Conservation (phyloP, 2,329 filamentous ascomycete genomes). For the Ascochyta fabae region DNA sequence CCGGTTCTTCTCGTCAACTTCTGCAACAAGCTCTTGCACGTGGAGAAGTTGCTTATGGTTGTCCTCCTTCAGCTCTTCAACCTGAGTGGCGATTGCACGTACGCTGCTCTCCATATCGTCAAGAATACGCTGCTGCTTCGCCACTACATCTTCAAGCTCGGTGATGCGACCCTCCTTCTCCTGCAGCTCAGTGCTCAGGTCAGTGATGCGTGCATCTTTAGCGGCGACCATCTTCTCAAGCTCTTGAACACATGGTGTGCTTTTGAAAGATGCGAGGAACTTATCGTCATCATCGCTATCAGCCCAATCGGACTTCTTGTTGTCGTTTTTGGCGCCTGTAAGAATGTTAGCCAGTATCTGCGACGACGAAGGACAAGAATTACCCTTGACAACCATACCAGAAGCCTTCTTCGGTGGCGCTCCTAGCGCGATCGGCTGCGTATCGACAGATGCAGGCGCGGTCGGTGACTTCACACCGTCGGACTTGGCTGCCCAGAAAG, state of each 20-base stretch:
- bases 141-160: conserved; percentile 15
- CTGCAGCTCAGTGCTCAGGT: not conserved
- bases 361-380: too few relatives aligned
- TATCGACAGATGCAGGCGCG: not conserved
- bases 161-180: conserved; percentile 18
- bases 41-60: conserved; percentile 14
- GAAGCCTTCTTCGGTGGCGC: not conserved
- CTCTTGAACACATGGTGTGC: conserved; percentile 5
- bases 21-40: conserved; percentile 22
- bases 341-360: not conserved
- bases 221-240: conserved; percentile 17
- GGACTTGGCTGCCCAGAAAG: conserved; percentile 11
- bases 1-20: conserved; percentile 26
- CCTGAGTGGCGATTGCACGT: not conserved
- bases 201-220: conserved; percentile 15
- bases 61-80: conserved; percentile 14
- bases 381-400: not conserved
- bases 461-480: not conserved
- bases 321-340: conserved; percentile 4
- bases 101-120: conserved; percentile 4
- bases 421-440: not conserved
- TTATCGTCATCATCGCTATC: conserved; percentile 30
- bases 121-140: conserved; percentile 12
- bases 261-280: conserved; percentile 14
- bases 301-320: conserved; percentile 24